Conservation (phyloP, 73 alveolate genomes). For the Paramecium caudatum region DNA sequence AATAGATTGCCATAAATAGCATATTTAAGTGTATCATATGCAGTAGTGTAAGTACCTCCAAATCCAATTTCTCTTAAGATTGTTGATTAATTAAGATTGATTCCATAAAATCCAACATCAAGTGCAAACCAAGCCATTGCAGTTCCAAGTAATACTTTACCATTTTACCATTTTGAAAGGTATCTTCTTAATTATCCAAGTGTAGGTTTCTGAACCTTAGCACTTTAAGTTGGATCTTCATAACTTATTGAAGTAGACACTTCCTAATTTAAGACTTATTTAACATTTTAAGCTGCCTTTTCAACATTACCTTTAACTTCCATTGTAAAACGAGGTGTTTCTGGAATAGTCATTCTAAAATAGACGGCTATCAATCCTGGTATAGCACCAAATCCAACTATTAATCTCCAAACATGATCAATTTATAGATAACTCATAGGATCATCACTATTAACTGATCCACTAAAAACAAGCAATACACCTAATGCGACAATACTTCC, state of each 20-base stretch:
- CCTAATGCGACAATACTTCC: conserved; percentile 3
- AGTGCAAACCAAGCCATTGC: conserved; percentile 57
- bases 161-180: conserved; percentile 19
- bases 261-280: not conserved
- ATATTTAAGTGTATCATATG: not conserved
- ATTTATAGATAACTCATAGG: conserved; percentile 12
- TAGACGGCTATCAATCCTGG: conserved; percentile 55
- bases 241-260: not conserved
- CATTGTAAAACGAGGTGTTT: conserved; percentile 45
- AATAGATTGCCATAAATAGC: not conserved
- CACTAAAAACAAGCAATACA: not conserved
- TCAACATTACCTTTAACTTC: conserved; percentile 50
- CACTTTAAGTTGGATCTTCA: not conserved
- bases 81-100: conserved; percentile 18
- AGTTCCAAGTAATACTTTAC: not conserved
- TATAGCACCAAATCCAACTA: conserved; percentile 46
- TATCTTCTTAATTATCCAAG: not conserved
- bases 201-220: not conserved
- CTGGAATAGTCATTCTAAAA: conserved; percentile 65
- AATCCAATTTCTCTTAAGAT: conserved; percentile 23
- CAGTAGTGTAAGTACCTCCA: not conserved
- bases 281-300: not conserved
- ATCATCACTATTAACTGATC: not conserved
- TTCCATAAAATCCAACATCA: conserved; percentile 54
- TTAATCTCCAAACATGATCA: conserved; percentile 58